Conservation (phyloP, 352 stramenopile species). For the Phytopythium litorale region DNA sequence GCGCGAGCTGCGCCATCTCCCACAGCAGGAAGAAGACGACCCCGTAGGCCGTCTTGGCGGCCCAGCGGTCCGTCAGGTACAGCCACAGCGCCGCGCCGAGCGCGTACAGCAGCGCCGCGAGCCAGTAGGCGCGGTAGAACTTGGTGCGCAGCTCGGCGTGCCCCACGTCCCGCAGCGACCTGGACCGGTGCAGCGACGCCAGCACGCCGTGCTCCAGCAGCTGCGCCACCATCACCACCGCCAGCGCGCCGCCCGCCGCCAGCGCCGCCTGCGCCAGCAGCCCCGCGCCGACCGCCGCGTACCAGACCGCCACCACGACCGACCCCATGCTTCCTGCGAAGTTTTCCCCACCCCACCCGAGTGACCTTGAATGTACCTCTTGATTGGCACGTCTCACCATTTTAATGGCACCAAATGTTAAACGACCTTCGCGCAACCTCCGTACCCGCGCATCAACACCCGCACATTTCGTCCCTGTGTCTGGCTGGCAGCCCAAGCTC, state of each 20-base stretch:
- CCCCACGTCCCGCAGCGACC: constrained; percentile 35
- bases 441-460: neutral
- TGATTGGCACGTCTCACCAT: neutral
- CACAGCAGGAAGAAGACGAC: constrained; percentile 44
- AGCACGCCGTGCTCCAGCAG: constrained; percentile 31
- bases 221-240: constrained; percentile 58
- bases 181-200: constrained; percentile 37
- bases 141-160: constrained; percentile 29
- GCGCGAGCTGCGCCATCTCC: constrained; percentile 49
- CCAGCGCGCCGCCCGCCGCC: constrained; percentile 30
- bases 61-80: constrained; percentile 52
- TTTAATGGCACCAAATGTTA: neutral
- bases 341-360: too few species aligned
- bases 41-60: constrained; percentile 41
- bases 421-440: constrained; percentile 6
- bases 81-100: constrained; percentile 44
- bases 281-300: constrained; percentile 3
- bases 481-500: neutral
- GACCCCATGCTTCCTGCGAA: neutral
- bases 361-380: neutral
- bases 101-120: constrained; percentile 38
- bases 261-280: constrained; percentile 18
- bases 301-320: neutral
- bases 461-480: neutral
- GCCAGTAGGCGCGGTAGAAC: constrained; percentile 73